These are phyloP conservation scores for Suillus alpinus DNA, from an alignment of 768 basidiomycete species.

Conservation along the genomic window DNA sequence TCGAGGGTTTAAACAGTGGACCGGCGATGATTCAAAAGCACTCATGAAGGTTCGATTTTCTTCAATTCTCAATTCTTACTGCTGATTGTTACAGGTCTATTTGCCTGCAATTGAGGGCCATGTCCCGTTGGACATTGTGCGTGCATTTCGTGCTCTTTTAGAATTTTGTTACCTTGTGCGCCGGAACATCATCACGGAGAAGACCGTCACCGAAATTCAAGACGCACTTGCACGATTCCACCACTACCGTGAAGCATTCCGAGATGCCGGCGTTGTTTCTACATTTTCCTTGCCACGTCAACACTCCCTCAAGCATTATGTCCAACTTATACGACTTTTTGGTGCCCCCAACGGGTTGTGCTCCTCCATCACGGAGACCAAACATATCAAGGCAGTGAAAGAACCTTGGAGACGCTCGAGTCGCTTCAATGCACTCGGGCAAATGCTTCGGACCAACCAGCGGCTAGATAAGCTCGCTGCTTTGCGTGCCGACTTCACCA, in stretches of 20 bases:
- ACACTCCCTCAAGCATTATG: constrained; percentile 18
- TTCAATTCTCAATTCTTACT: too few species aligned
- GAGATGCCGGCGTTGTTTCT: too few species aligned
- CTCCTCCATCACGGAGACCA: constrained; percentile 19
- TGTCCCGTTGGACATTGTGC: constrained; percentile 3
- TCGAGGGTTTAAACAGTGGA: neutral
- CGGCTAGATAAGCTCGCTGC: constrained; percentile 26
- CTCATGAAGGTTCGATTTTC: neutral
- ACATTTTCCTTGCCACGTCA: constrained; percentile 7
- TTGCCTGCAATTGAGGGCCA: constrained; percentile 2
- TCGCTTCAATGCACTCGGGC: constrained; percentile 28
- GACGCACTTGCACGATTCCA: too few species aligned
- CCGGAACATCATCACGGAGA: too few species aligned
- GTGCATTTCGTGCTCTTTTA: constrained; percentile 27
- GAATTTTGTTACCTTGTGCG: constrained; percentile 7
- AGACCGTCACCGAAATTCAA: too few species aligned
- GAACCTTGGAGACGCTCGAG: constrained; percentile 33
- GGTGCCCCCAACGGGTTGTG: constrained; percentile 19
- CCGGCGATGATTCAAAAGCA: neutral
- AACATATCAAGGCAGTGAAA: constrained; percentile 21
- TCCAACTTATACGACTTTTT: constrained; percentile 13
- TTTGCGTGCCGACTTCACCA: constrained; percentile 16
- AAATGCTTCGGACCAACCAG: constrained; percentile 29
- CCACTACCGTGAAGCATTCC: too few species aligned
- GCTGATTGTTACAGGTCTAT: too few species aligned